Conservation (phyloP, 2,329 filamentous ascomycete genomes). For the Cercospora brassicicola region DNA sequence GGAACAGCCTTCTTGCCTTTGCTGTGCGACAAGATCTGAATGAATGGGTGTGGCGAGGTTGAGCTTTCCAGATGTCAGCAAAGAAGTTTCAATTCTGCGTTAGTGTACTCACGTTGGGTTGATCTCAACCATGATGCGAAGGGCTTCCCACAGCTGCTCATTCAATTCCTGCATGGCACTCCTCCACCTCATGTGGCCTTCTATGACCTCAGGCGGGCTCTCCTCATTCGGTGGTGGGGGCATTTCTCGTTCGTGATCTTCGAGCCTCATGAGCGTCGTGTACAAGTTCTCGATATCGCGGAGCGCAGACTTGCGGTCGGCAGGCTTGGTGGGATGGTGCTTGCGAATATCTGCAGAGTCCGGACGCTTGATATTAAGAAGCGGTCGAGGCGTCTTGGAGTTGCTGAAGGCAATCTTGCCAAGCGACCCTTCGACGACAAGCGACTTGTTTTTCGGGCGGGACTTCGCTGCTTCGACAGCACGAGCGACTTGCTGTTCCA, state of each 20-base stretch:
- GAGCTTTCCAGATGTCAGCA: slow-evolving; percentile 53
- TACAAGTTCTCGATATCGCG: slow-evolving; percentile 89
- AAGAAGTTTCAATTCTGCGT: neutral
- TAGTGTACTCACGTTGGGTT: slow-evolving; percentile 50
- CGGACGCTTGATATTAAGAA: slow-evolving; percentile 90
- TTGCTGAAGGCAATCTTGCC: slow-evolving; percentile 99
- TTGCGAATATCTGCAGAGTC: slow-evolving; percentile 66
- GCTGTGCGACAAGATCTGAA: slow-evolving; percentile 87
- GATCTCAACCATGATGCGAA: slow-evolving; percentile 93
- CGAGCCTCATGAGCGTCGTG: slow-evolving; percentile 83
- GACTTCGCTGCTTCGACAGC: slow-evolving; percentile 97
- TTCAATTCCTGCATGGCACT: slow-evolving; percentile 71
- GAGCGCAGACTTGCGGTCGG: slow-evolving; percentile 79
- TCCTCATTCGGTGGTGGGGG: slow-evolving; percentile 66
- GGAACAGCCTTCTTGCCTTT: slow-evolving; percentile 97
- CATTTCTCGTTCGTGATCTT: slow-evolving; percentile 84
- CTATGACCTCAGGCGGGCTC: slow-evolving; percentile 66
- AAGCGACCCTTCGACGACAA: slow-evolving; percentile 92
- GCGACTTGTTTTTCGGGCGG: slow-evolving; percentile 94
- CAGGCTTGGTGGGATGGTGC: slow-evolving; percentile 48
- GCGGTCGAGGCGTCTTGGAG: slow-evolving; percentile 90
- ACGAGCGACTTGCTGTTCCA: slow-evolving; percentile 98
- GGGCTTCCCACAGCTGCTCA: slow-evolving; percentile 74
- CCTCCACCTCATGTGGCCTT: slow-evolving; percentile 77
- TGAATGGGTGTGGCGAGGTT: slow-evolving; percentile 79